phyloP scores from a whole-genome alignment of 345 rosid genomes.

The Gynandropsis gynandra region DNA sequence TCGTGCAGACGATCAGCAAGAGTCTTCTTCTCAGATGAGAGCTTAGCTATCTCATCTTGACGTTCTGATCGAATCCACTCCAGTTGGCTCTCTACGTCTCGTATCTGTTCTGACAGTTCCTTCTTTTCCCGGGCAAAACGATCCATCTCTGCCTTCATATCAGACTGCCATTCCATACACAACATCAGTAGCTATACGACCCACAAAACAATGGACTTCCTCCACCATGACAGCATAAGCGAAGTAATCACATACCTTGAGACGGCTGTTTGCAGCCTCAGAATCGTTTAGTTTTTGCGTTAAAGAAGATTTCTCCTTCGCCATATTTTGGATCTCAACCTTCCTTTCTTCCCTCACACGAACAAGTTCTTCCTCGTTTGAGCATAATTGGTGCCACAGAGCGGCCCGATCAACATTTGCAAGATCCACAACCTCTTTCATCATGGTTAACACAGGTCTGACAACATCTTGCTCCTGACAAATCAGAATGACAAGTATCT shows the following conservation, averaged over 20 bases:
- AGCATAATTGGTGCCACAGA: constrained; percentile 84
- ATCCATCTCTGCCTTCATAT: constrained; percentile 84
- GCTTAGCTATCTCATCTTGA: constrained; percentile 72
- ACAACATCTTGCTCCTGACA: constrained; percentile 76
- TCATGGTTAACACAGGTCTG: constrained; percentile 70
- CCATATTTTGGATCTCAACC: constrained; percentile 56
- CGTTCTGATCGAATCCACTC: constrained; percentile 96
- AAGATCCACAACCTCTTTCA: constrained; percentile 81
- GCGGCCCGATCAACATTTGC: constrained; percentile 92
- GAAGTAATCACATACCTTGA: constrained; percentile 52
- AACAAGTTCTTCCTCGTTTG: constrained; percentile 71
- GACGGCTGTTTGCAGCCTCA: constrained; percentile 62
- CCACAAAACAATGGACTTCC: constrained; percentile 13
- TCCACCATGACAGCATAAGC: constrained; percentile 3
- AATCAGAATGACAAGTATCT: constrained; percentile 69
- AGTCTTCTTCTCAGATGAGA: constrained; percentile 65
- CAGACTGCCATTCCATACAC: constrained; percentile 53
- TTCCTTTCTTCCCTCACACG: constrained; percentile 64
- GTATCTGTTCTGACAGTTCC: constrained; percentile 75
- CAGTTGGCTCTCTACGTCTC: constrained; percentile 85
- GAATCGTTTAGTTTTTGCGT: constrained; percentile 68
- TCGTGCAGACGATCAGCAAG: constrained; percentile 94
- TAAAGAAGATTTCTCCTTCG: constrained; percentile 52
- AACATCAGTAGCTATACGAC: constrained; percentile 9
- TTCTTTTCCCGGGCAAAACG: constrained; percentile 80